phyloP scores from a whole-genome alignment of 2,329 filamentous ascomycete species.

The Neoscytalidium dimidiatum region DNA sequence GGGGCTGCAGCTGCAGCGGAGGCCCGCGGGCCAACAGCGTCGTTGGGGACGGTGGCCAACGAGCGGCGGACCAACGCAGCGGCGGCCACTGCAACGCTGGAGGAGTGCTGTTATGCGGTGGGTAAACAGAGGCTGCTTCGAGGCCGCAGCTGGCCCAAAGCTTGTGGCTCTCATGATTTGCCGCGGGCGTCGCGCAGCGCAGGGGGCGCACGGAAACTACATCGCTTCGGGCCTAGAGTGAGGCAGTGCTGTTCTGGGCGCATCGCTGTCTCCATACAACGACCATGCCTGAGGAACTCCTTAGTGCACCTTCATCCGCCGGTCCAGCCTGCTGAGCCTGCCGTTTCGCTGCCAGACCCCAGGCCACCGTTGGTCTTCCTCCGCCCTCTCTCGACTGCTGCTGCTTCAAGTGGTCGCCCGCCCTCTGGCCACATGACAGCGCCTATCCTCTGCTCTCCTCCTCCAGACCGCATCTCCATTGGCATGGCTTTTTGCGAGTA shows the following conservation, averaged over 20 bases:
- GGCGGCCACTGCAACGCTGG: background rate
- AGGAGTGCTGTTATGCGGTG: background rate
- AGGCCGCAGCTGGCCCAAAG: conserved; percentile 2
- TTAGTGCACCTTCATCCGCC: conserved; percentile 9
- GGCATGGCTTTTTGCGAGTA: background rate
- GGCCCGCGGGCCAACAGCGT: too few species aligned
- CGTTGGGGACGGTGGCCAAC: background rate
- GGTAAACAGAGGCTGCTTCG: background rate
- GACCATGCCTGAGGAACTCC: conserved; percentile 16
- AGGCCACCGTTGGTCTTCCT: background rate
- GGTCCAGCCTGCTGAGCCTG: background rate
- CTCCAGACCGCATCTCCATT: conserved; percentile 12
- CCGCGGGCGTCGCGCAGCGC: conserved; percentile 6
- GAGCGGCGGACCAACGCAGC: conserved; percentile 1
- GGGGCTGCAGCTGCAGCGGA: too few species aligned
- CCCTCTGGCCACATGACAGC: background rate
- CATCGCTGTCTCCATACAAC: conserved; percentile 17
- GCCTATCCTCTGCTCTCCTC: background rate
- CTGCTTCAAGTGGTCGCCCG: conserved; percentile 6
- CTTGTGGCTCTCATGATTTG: conserved; percentile 17
- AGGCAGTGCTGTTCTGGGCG: conserved; percentile 19
- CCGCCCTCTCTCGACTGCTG: background rate
- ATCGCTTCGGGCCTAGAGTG: conserved; percentile 1
- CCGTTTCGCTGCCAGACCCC: background rate
- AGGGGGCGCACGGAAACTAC: conserved; percentile 16